Evolutionary conservation across 2,329 filamentous ascomycete species (phyloP), one percentile per base, ranked within the genome.

Genomic region (Scedosporium boydii): DNA sequence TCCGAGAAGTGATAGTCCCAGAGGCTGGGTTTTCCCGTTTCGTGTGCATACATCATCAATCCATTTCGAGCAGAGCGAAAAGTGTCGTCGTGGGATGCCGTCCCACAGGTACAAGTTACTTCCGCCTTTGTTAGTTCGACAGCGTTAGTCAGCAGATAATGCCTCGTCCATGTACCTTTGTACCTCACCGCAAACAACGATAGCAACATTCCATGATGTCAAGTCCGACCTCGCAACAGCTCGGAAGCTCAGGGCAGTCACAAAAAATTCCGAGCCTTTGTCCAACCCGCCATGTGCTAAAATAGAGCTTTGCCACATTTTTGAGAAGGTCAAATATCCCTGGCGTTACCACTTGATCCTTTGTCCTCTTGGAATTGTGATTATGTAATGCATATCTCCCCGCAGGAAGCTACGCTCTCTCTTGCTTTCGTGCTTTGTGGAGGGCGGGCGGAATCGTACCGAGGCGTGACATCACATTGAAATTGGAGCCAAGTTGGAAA

Each of bases 381-480:
- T 53, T 53, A 53, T 21, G 48, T 53, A 53, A 53, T 53, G 12
- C 18, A 27, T 10, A 3, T 4, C 23, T 26, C 48, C n/a, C 48
- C 48, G n/a, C 48, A 26, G n/a, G 21, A 53, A 21, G 16, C 18
- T 9, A 16, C 44, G 7, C 2, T 46, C 44, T 21, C 18, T 21
- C 10, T n/a, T 12, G 14, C 16, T 16, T 29, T 29, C 10, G 4
- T 23, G 23, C 23, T 23, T 23, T 23, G 23, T 48, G 44, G 44
- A 48, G 44, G 29, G 16, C 18, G 44, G 18, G 18, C 18, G 44
- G 44, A 48, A 26, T 14, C 21, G 48, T 53, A 26, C 55, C 55
- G 55, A 58, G 55, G 55, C 55, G 55, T 58, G 55, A 58, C 55
- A 58, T 58, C 55, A 58, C 55, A 6, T 48, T 23, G 16, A 41